Percentiles rank a stretch among this genome's conserved stretches.
These are phyloP conservation scores for Colletotrichum theobromicola DNA, from an alignment of 2,329 filamentous ascomycete species.

Conservation along the genomic window DNA sequence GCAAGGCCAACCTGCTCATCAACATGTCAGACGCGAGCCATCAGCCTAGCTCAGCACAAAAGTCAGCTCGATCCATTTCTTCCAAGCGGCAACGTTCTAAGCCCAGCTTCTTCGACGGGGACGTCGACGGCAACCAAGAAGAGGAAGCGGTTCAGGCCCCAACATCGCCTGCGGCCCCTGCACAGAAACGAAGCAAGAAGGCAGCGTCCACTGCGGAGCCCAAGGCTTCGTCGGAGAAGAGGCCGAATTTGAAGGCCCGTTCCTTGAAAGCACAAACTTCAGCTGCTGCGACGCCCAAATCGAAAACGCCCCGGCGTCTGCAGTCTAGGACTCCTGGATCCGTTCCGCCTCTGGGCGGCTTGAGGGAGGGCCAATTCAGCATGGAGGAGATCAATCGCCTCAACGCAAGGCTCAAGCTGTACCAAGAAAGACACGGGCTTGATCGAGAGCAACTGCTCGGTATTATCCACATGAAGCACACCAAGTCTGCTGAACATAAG, in stretches of 20 bases:
- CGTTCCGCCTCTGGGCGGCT: not conserved
- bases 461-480: slow-evolving; percentile 36
- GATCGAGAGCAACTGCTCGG: slow-evolving; percentile 52
- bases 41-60: slow-evolving; percentile 5
- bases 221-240: not conserved
- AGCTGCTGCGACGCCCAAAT: not conserved
- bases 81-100: slow-evolving; percentile 44
- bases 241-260: not conserved
- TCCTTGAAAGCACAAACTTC: not conserved
- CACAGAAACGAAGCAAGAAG: not conserved
- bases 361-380: slow-evolving; percentile 43
- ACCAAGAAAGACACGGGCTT: slow-evolving; percentile 44
- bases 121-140: slow-evolving; percentile 23
- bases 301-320: not conserved
- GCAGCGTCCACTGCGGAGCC: not conserved
- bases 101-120: slow-evolving; percentile 48
- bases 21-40: slow-evolving; percentile 20
- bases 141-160: not conserved
- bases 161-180: not conserved
- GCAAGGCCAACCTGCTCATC: not conserved
- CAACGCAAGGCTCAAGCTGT: slow-evolving; percentile 37
- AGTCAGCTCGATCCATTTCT: slow-evolving; percentile 35
- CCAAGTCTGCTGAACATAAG: slow-evolving; percentile 31
- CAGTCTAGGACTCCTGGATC: not conserved
- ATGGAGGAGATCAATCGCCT: slow-evolving; percentile 39